These are phyloP conservation scores for Quercus glauca DNA, from an alignment of 306 rosid species.

Conservation along the genomic window DNA sequence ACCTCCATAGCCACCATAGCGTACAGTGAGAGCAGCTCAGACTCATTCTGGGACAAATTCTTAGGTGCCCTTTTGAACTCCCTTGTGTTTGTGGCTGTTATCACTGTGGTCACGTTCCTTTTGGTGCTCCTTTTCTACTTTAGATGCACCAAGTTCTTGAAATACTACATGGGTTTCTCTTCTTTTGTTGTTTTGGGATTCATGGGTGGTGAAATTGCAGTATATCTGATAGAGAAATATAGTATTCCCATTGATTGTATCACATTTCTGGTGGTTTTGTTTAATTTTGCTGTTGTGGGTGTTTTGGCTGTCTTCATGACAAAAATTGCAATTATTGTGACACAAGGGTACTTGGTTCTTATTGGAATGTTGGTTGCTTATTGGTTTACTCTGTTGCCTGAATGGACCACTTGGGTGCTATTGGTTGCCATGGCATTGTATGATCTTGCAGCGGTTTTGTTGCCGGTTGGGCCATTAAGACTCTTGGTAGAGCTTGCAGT, in stretches of 20 bases:
- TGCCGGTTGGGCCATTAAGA: constrained; percentile 86
- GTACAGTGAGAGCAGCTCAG: constrained; percentile 59
- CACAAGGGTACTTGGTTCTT: constrained; percentile 78
- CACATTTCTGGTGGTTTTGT: constrained; percentile 53
- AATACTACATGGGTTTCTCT: constrained; percentile 80
- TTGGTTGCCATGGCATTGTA: constrained; percentile 87
- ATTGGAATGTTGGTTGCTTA: constrained; percentile 91
- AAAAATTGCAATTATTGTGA: constrained; percentile 76
- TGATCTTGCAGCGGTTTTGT: constrained; percentile 86
- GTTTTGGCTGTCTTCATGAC: constrained; percentile 88
- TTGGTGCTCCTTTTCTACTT: constrained; percentile 81
- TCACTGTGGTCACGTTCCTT: constrained; percentile 70
- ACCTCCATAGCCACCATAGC: constrained; percentile 71
- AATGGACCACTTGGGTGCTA: constrained; percentile 94
- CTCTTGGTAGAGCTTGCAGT: constrained; percentile 89
- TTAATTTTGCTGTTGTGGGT: constrained; percentile 87
- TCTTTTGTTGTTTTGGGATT: constrained; percentile 69
- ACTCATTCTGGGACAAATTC: constrained; percentile 84
- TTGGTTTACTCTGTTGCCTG: constrained; percentile 93
- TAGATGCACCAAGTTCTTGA: constrained; percentile 71
- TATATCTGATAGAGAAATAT: constrained; percentile 50
- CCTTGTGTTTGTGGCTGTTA: constrained; percentile 60
- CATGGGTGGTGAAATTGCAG: constrained; percentile 67
- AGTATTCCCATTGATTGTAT: constrained; percentile 62
- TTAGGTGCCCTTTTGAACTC: constrained; percentile 81